Percentiles rank a stretch among this genome's conserved stretches.
Evolutionary conservation across 2,329 filamentous ascomycete genomes (phyloP).

Genomic region (Pyrenochaeta sp.): DNA sequence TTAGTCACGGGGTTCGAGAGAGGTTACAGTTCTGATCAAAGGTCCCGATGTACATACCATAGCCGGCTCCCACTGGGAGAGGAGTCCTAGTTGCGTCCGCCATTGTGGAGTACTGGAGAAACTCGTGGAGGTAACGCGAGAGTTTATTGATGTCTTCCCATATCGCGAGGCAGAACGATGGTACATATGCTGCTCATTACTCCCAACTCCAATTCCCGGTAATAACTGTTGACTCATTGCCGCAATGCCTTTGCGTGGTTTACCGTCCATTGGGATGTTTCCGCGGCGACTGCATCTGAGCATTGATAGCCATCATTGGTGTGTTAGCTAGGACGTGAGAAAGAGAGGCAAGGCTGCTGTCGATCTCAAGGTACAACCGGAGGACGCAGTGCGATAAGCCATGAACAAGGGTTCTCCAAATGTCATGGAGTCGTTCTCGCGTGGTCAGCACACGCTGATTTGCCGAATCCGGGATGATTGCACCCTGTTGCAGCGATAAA

Average conservation of each 20-base stretch:
- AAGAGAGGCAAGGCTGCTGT: slow-evolving; percentile 2
- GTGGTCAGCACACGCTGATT: background rate
- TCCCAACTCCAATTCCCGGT: slow-evolving; percentile 7
- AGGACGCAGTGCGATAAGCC: slow-evolving; percentile 9
- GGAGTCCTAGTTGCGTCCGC: slow-evolving; percentile 24
- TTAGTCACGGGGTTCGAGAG: slow-evolving; percentile 1
- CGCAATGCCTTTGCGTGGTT: background rate
- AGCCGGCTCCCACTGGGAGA: slow-evolving; percentile 54
- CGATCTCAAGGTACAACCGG: slow-evolving; percentile 7
- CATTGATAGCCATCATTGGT: slow-evolving; percentile 5
- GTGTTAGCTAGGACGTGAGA: slow-evolving; percentile 4
- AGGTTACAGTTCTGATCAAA: background rate
- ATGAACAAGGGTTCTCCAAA: background rate
- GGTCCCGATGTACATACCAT: slow-evolving; percentile 49
- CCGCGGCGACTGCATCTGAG: slow-evolving; percentile 3
- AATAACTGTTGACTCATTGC: slow-evolving; percentile 1
- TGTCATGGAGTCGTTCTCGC: background rate
- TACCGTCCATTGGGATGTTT: slow-evolving; percentile 6
- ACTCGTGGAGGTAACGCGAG: background rate
- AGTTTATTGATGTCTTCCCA: background rate
- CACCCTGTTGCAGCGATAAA: background rate
- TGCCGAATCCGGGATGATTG: background rate
- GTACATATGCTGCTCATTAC: background rate
- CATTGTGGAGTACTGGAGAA: slow-evolving; percentile 17
- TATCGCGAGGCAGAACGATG: background rate